Conservation (phyloP, 2,329 filamentous ascomycete species). For the Aureobasidium zeae region DNA sequence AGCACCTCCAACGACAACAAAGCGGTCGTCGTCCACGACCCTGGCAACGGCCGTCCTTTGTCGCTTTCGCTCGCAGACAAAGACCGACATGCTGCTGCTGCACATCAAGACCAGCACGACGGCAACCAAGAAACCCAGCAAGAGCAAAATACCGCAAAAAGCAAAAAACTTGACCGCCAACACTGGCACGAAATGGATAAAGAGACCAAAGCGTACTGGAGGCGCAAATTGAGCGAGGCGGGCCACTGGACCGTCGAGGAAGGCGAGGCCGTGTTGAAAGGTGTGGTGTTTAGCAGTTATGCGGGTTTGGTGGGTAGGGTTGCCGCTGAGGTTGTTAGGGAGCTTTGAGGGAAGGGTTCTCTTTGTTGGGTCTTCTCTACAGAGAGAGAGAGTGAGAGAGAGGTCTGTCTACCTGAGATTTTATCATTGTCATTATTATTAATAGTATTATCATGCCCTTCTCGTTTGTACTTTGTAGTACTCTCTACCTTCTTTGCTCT, state of each 20-base stretch:
- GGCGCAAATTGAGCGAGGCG: conserved; percentile 54
- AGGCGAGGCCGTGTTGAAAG: conserved; percentile 66
- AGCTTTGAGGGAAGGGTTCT: conserved; percentile 3
- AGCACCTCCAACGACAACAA: conserved; percentile 23
- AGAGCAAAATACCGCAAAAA: conserved; percentile 38
- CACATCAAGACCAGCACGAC: no score
- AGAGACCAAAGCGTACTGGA: conserved; percentile 59
- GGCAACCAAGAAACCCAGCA: no score
- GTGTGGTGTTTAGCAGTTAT: conserved; percentile 67
- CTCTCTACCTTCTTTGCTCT: no score
- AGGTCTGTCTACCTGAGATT: no score
- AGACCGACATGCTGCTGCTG: conserved; percentile 36
- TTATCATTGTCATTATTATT: no score
- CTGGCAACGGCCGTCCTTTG: conserved; percentile 28
- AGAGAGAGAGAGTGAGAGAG: no score
- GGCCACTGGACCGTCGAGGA: conserved; percentile 74
- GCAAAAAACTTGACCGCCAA: no score
- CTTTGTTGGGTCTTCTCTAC: no score
- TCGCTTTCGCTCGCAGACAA: conserved; percentile 29
- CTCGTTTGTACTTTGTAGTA: no score
- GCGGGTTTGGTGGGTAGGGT: conserved; percentile 50
- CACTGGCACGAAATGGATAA: conserved; percentile 62
- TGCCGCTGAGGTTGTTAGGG: conserved; percentile 27
- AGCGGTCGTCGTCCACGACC: conserved; percentile 33
- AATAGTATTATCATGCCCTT: no score